Conservation (phyloP, 176 grass and related monocot species). For the Ananas comosus region DNA sequence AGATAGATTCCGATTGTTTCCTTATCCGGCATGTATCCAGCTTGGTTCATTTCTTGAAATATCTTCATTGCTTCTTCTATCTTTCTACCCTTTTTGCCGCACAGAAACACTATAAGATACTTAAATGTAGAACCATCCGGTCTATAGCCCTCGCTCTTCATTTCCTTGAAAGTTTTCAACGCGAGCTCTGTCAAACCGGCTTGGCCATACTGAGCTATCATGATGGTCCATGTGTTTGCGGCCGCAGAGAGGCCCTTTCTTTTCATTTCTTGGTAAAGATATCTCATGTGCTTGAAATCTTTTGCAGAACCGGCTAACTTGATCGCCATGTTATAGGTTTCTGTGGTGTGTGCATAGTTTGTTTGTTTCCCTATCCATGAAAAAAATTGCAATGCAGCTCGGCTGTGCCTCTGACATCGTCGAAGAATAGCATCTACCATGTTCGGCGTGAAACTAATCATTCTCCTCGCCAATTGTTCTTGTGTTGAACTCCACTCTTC, state of each 20-base stretch:
- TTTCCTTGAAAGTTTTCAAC: slow-evolving; percentile 42
- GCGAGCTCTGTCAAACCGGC: slow-evolving; percentile 70
- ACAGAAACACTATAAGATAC: slow-evolving; percentile 65
- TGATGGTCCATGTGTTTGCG: slow-evolving; percentile 71
- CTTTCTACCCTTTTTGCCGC: slow-evolving; percentile 54
- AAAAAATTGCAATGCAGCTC: slow-evolving; percentile 67
- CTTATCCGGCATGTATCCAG: slow-evolving; percentile 43
- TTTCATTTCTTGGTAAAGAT: slow-evolving; percentile 71
- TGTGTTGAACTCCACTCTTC: slow-evolving; percentile 42
- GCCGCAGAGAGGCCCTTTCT: slow-evolving; percentile 37
- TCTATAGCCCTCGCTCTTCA: slow-evolving; percentile 49
- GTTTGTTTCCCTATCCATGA: slow-evolving; percentile 44
- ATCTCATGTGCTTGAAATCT: slow-evolving; percentile 83
- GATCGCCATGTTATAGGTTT: slow-evolving; percentile 72
- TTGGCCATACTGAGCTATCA: slow-evolving; percentile 79
- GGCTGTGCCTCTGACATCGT: slow-evolving; percentile 38
- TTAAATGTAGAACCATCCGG: slow-evolving; percentile 54
- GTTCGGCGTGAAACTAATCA: slow-evolving; percentile 48
- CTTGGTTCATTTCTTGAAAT: slow-evolving; percentile 67
- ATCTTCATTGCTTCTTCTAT: slow-evolving; percentile 48
- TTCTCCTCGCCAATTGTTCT: slow-evolving; percentile 41
- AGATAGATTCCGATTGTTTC: slow-evolving; percentile 45
- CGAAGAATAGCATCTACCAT: slow-evolving; percentile 52
- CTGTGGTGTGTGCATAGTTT: slow-evolving; percentile 44
- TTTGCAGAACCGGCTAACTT: slow-evolving; percentile 72